Percentiles rank a stretch among this genome's conserved stretches.
These are phyloP conservation scores for Pinus taeda DNA, from an alignment of 75 land plant genomes.

Conservation along the genomic window DNA sequence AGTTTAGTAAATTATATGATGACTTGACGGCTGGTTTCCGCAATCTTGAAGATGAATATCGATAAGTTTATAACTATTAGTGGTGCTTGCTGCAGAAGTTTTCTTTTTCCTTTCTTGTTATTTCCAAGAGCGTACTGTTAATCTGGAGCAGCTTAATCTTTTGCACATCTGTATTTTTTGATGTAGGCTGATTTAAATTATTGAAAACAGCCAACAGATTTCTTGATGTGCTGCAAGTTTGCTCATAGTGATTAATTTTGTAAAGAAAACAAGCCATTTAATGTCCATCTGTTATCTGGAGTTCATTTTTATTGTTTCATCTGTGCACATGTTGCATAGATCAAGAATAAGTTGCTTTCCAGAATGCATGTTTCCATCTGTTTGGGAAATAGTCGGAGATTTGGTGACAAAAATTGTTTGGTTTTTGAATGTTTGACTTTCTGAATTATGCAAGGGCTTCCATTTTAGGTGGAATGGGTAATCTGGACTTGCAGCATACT, in stretches of 20 bases:
- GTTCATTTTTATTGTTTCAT: background rate
- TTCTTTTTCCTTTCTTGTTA: background rate
- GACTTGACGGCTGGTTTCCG: constrained; percentile 88
- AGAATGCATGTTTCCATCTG: background rate
- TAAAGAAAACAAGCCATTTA: background rate
- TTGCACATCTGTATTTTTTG: background rate
- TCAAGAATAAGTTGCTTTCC: background rate
- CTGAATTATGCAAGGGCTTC: too few relatives aligned
- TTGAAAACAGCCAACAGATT: background rate
- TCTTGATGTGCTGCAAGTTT: background rate
- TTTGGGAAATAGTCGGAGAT: background rate
- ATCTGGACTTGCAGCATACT: too few relatives aligned
- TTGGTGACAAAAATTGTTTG: background rate
- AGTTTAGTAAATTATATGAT: constrained; percentile 79
- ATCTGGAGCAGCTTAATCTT: background rate
- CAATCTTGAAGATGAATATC: constrained; percentile 89
- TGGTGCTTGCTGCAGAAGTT: background rate
- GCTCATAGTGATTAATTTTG: background rate
- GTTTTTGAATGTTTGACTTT: background rate
- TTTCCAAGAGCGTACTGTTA: background rate
- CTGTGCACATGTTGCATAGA: constrained; percentile 7
- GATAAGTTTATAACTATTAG: constrained; percentile 12
- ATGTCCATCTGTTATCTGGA: background rate
- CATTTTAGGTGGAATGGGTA: too few relatives aligned
- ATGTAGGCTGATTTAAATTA: background rate